phyloP scores from a whole-genome alignment of 163 green algal genomes.

The Picocystis sp. region DNA sequence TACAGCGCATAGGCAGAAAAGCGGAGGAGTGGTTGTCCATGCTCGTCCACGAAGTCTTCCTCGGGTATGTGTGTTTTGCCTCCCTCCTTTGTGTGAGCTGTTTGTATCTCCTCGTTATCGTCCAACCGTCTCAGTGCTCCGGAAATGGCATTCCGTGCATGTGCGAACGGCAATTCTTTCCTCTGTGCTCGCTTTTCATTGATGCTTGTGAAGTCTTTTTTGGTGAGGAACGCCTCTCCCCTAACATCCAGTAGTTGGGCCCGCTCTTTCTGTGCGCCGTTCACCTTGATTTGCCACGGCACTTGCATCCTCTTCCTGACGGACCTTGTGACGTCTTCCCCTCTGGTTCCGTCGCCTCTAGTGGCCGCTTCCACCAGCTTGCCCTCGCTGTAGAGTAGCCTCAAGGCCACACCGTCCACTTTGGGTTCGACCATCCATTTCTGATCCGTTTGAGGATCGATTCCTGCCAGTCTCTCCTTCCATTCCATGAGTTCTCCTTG shows the following conservation, averaged over 20 bases:
- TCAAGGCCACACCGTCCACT: slow-evolving; percentile 40
- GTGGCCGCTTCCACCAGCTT: slow-evolving; percentile 13
- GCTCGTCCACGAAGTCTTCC: slow-evolving; percentile 17
- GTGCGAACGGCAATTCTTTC: slow-evolving; percentile 21
- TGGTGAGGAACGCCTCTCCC: slow-evolving; percentile 36
- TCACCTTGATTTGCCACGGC: slow-evolving; percentile 7
- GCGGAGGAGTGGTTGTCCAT: not conserved
- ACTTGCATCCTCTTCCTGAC: slow-evolving; percentile 8
- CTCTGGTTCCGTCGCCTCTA: slow-evolving; percentile 25
- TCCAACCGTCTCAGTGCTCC: slow-evolving; percentile 33
- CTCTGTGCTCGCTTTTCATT: slow-evolving; percentile 12
- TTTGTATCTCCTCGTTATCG: slow-evolving; percentile 6
- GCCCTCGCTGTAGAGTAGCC: slow-evolving; percentile 21
- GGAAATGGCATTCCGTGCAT: slow-evolving; percentile 33
- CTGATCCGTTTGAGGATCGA: too few species aligned
- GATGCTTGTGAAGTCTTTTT: slow-evolving; percentile 23
- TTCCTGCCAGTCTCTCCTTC: too few species aligned
- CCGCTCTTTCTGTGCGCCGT: not conserved
- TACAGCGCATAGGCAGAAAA: too few species aligned
- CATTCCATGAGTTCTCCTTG: too few species aligned
- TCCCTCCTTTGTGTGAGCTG: not conserved
- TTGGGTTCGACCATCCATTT: slow-evolving; percentile 42
- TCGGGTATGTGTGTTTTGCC: slow-evolving; percentile 24
- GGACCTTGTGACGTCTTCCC: slow-evolving; percentile 38
- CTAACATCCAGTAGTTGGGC: slow-evolving; percentile 24